Percentiles rank a stretch among this genome's conserved stretches.
phyloP scores from a whole-genome alignment of 306 rosid species.

The Corylus heterophylla region DNA sequence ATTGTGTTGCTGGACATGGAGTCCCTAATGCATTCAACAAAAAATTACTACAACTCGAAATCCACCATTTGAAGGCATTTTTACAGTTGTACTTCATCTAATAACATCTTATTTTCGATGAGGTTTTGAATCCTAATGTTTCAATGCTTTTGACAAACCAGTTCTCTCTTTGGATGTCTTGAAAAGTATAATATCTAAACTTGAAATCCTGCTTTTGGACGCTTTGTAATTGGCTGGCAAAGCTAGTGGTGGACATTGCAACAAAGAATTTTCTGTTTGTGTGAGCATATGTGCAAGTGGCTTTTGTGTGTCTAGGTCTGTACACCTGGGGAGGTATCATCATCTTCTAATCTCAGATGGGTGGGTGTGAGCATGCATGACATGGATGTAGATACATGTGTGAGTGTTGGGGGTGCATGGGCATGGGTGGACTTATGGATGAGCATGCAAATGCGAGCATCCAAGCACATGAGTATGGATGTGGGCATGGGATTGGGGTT shows the following conservation, averaged over 20 bases:
- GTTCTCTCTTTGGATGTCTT: background rate
- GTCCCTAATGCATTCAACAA: background rate
- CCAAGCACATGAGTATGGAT: background rate
- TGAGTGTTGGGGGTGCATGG: background rate
- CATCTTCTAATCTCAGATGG: background rate
- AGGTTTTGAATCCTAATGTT: background rate
- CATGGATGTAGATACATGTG: background rate
- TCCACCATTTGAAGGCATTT: background rate
- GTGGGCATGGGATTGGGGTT: background rate
- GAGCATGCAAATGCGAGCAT: background rate
- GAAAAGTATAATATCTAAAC: background rate
- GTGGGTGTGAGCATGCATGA: background rate
- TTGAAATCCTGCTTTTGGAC: background rate
- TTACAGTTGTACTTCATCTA: background rate
- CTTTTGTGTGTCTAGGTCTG: background rate
- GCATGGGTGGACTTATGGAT: background rate
- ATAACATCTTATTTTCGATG: background rate
- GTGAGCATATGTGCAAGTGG: background rate
- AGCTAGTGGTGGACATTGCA: background rate
- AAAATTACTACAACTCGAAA: background rate
- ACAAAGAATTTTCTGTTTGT: background rate
- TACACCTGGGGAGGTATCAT: background rate
- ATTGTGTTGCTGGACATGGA: constrained; percentile 1
- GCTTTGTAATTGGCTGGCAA: background rate
- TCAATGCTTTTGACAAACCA: background rate